Percentiles rank a stretch among this genome's conserved stretches.
These are phyloP conservation scores for Sideroxylon spinosum DNA, from an alignment of 179 eudicot genomes.

Conservation along the genomic window DNA sequence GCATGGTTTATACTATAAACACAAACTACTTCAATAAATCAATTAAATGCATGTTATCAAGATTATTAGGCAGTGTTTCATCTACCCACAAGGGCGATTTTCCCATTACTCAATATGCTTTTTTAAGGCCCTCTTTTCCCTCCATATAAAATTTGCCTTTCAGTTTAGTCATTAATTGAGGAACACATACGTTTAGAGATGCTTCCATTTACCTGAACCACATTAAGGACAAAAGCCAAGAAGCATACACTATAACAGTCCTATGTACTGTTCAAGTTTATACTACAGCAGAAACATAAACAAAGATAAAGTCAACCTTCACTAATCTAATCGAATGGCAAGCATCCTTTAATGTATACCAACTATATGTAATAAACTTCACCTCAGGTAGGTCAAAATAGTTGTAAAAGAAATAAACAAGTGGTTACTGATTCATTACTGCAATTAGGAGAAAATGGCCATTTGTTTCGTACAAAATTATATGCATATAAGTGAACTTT, in stretches of 20 bases:
- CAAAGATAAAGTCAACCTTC: not conserved
- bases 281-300: not conserved
- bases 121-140: not conserved
- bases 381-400: too few relatives aligned
- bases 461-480: not conserved
- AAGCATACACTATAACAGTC: not conserved
- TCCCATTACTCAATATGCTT: not conserved
- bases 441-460: too few relatives aligned
- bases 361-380: too few relatives aligned
- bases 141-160: not conserved
- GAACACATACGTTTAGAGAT: not conserved
- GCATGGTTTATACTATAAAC: not conserved
- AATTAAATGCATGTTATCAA: not conserved
- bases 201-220: not conserved
- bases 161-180: not conserved
- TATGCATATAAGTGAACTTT: not conserved
- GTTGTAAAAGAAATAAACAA: too few relatives aligned
- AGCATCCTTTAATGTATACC: too few relatives aligned
- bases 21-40: not conserved
- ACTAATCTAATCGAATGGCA: too few relatives aligned
- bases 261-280: not conserved
- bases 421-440: too few relatives aligned
- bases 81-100: not conserved
- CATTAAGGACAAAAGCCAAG: not conserved
- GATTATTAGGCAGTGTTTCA: not conserved